Evolutionary conservation across 805 yeast species (phyloP).

Genomic region (Lipomyces japonicus): DNA sequence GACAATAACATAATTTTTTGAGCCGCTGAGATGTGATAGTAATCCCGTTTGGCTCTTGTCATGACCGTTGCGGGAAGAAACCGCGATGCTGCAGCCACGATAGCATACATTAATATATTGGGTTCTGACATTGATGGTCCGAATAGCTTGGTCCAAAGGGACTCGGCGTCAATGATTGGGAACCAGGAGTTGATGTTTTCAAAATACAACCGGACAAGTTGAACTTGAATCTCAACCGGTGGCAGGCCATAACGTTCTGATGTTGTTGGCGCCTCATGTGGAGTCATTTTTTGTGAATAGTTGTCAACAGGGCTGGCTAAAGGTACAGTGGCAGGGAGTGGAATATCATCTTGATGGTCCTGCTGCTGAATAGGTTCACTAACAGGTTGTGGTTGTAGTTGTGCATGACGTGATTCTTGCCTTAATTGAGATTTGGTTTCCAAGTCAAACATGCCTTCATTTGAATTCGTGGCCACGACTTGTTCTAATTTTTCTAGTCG

Average conservation of each 20-base stretch:
- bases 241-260: slow-evolving; percentile 8
- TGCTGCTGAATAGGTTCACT: not conserved
- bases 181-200: slow-evolving; percentile 65
- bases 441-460: not conserved
- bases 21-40: slow-evolving; percentile 26
- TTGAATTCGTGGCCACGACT: slow-evolving; percentile 3
- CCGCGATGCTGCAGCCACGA: slow-evolving; percentile 29
- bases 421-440: not conserved
- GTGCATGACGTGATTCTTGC: not conserved
- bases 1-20: slow-evolving; percentile 29
- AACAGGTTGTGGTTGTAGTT: not conserved
- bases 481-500: slow-evolving; percentile 24
- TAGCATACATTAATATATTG: slow-evolving; percentile 25
- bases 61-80: slow-evolving; percentile 21
- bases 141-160: slow-evolving; percentile 10
- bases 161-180: slow-evolving; percentile 60
- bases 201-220: slow-evolving; percentile 67
- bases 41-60: slow-evolving; percentile 7
- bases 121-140: not conserved
- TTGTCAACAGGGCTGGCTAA: not conserved
- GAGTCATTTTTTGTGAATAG: not conserved
- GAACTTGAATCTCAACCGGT: slow-evolving; percentile 14
- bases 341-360: not conserved
- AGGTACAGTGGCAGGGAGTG: not conserved
- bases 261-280: not conserved